Percentiles rank a stretch among this genome's conserved stretches.
Evolutionary conservation across 1,284 basidiomycete genomes (phyloP).

Genomic region (Wallemia ichthyophaga): DNA sequence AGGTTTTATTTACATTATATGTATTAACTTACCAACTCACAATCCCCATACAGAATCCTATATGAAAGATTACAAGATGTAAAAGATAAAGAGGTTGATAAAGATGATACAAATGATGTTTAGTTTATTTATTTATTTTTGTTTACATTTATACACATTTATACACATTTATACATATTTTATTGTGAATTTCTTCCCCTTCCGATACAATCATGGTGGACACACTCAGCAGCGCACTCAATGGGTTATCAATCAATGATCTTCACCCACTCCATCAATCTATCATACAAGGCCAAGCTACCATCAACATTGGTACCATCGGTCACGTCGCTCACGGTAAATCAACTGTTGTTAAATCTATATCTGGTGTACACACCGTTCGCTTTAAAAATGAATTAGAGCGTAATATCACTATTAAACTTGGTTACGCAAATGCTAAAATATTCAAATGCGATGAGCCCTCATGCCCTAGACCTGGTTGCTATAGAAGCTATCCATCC

Average conservation of each 20-base stretch:
- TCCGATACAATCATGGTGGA: neutral
- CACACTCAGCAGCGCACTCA: neutral
- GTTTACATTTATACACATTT: too few species aligned
- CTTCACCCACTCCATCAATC: slow-evolving; percentile 76
- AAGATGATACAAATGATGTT: too few species aligned
- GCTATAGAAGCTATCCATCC: slow-evolving; percentile 75
- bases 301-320: slow-evolving; percentile 74
- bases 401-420: slow-evolving; percentile 95
- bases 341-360: slow-evolving; percentile 94
- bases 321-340: slow-evolving; percentile 97
- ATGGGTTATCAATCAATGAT: slow-evolving; percentile 11
- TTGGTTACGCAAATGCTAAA: slow-evolving; percentile 93
- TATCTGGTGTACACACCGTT: slow-evolving; percentile 96
- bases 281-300: slow-evolving; percentile 91
- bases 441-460: slow-evolving; percentile 94
- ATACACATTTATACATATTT: neutral
- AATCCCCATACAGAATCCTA: neutral
- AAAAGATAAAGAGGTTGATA: too few species aligned
- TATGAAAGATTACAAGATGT: neutral
- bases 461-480: slow-evolving; percentile 69
- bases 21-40: too few species aligned
- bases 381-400: slow-evolving; percentile 97
- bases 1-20: neutral
- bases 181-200: too few species aligned
- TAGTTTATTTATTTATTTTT: too few species aligned